phyloP scores from a whole-genome alignment of 1,284 basidiomycete genomes.

The Coniferiporia weirii region DNA sequence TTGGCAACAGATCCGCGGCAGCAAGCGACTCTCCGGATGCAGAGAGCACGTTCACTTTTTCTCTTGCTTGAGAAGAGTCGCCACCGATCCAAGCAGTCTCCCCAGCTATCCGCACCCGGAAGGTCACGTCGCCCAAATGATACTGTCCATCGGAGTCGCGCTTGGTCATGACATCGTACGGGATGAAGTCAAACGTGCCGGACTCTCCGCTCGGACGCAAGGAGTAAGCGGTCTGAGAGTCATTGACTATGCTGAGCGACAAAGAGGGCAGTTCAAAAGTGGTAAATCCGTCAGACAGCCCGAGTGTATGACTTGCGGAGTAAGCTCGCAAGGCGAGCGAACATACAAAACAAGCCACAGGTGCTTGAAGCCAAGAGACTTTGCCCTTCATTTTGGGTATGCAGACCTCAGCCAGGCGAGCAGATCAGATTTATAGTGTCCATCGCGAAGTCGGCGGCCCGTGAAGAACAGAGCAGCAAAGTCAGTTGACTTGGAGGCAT shows the following conservation, averaged over 20 bases:
- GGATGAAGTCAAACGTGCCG: slow-evolving; percentile 48
- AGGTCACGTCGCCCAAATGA: slow-evolving; percentile 54
- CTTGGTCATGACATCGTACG: slow-evolving; percentile 45
- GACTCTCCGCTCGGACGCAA: slow-evolving; percentile 34
- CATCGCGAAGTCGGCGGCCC: background rate
- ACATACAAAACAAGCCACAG: background rate
- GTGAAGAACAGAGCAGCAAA: background rate
- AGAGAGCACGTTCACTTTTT: slow-evolving; percentile 34
- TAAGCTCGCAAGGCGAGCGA: background rate
- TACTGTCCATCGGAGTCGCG: slow-evolving; percentile 47
- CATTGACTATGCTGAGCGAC: slow-evolving; percentile 45
- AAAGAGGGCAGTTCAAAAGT: slow-evolving; percentile 43
- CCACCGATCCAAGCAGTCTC: slow-evolving; percentile 42
- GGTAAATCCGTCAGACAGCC: slow-evolving; percentile 44
- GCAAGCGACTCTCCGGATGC: slow-evolving; percentile 42
- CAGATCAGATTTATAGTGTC: background rate
- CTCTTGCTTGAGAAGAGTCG: slow-evolving; percentile 43
- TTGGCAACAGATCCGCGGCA: slow-evolving; percentile 44
- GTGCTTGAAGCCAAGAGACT: background rate
- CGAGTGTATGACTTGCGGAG: slow-evolving; percentile 28
- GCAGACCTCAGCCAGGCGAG: background rate
- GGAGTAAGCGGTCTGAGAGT: slow-evolving; percentile 54
- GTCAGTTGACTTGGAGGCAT: background rate
- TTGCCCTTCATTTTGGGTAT: background rate
- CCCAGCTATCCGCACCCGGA: slow-evolving; percentile 44